Evolutionary conservation across 768 basidiomycete genomes (phyloP).

Genomic region (Ramaria rubella): DNA sequence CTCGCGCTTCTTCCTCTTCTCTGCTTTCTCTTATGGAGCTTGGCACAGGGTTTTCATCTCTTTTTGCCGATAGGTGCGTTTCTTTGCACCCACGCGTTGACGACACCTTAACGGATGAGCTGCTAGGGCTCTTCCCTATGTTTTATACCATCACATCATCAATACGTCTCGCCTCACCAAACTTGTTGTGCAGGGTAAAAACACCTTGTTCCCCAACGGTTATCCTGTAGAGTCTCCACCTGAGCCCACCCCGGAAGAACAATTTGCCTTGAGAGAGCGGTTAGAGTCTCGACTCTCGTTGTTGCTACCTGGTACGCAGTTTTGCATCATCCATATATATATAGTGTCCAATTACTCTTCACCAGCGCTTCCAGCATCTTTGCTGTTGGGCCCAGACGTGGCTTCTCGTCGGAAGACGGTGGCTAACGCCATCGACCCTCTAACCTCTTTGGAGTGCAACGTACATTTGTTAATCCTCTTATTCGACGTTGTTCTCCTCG

Average conservation of each 20-base stretch:
- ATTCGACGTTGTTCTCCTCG: slow-evolving; percentile 63
- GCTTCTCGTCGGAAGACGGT: slow-evolving; percentile 35
- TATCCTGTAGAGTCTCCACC: slow-evolving; percentile 69
- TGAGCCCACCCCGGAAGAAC: slow-evolving; percentile 76
- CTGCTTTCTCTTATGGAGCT: slow-evolving; percentile 42
- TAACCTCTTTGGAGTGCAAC: slow-evolving; percentile 65
- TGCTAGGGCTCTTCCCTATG: slow-evolving; percentile 58
- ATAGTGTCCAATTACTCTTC: background rate
- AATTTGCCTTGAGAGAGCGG: slow-evolving; percentile 43
- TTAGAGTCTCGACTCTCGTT: slow-evolving; percentile 35
- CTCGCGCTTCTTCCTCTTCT: slow-evolving; percentile 43
- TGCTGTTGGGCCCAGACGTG: slow-evolving; percentile 51
- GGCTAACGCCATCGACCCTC: slow-evolving; percentile 49
- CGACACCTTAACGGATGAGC: background rate
- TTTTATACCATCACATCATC: slow-evolving; percentile 51
- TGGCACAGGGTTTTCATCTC: slow-evolving; percentile 38
- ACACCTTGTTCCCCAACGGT: slow-evolving; percentile 75
- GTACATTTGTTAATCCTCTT: slow-evolving; percentile 68
- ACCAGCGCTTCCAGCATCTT: slow-evolving; percentile 37
- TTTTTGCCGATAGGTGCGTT: slow-evolving; percentile 55
- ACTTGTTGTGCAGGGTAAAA: slow-evolving; percentile 50
- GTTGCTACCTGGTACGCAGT: slow-evolving; percentile 33
- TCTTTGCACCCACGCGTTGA: background rate
- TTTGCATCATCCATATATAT: background rate
- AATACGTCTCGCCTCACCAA: slow-evolving; percentile 47